A percentile compares a stretch with the other conserved stretches of the same genome.
Evolutionary conservation across 2,329 filamentous ascomycete species (phyloP).

Genomic region (Trichoderma cornu-damae): DNA sequence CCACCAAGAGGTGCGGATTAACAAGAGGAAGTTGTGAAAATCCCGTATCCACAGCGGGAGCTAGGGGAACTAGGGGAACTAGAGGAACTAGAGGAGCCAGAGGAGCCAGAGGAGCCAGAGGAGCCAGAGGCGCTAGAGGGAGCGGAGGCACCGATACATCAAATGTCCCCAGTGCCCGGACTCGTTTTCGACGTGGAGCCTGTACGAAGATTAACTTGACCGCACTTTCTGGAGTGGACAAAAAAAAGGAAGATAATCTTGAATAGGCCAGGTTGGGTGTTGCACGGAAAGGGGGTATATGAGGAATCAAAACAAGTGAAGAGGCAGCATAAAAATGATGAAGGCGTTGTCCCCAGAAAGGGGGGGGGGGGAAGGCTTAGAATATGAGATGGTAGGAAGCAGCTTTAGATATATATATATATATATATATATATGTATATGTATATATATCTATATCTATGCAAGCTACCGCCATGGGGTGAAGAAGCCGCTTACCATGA

Average conservation of each 20-base stretch:
- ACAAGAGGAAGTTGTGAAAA: slow-evolving; percentile 26
- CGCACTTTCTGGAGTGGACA: slow-evolving; percentile 23
- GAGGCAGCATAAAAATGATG: not conserved
- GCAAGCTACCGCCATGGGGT: slow-evolving; percentile 38
- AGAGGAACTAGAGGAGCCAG: too few species aligned
- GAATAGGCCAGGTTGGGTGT: not conserved
- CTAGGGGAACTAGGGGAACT: slow-evolving; percentile 23
- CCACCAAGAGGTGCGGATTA: slow-evolving; percentile 27
- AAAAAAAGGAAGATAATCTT: not conserved
- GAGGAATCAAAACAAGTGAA: not conserved
- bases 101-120: too few species aligned
- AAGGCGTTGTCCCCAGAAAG: slow-evolving; percentile 9
- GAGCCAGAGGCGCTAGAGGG: slow-evolving; percentile 23
- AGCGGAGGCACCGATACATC: slow-evolving; percentile 25
- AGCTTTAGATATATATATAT: slow-evolving; percentile 41
- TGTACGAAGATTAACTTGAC: slow-evolving; percentile 38
- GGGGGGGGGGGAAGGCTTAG: too few species aligned
- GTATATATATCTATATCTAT: too few species aligned
- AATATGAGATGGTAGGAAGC: slow-evolving; percentile 28
- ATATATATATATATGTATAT: too few species aligned
- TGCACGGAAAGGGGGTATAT: not conserved
- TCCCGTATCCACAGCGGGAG: slow-evolving; percentile 23
- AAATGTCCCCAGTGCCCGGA: slow-evolving; percentile 26
- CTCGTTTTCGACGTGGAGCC: slow-evolving; percentile 30
- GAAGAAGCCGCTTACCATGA: slow-evolving; percentile 46